These are phyloP conservation scores for Myxozyma melibiosi DNA, from an alignment of 805 yeast species.

Conservation along the genomic window DNA sequence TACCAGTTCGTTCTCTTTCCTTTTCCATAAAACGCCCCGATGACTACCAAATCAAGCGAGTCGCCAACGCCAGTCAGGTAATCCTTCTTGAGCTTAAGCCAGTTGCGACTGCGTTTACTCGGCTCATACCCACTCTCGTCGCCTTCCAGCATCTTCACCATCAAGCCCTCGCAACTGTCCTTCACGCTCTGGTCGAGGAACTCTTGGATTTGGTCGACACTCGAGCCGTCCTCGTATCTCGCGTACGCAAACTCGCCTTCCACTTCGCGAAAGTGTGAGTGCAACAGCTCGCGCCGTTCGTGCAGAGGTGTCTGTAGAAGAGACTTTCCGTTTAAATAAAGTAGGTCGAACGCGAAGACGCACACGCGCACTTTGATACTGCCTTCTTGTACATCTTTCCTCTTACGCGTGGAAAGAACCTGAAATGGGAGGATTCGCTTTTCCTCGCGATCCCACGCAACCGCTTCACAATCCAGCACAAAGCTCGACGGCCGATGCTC, in stretches of 20 bases:
- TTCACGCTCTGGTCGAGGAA: conserved; percentile 88
- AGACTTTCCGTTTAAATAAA: conserved; percentile 63
- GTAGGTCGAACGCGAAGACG: conserved; percentile 85
- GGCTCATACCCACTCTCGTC: conserved; percentile 86
- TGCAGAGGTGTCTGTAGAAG: conserved; percentile 65
- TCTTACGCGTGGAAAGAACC: conserved; percentile 85
- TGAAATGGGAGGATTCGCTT: conserved; percentile 92
- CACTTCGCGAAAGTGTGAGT: conserved; percentile 57
- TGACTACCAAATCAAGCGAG: conserved; percentile 86
- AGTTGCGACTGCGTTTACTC: conserved; percentile 88
- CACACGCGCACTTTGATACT: conserved; percentile 91
- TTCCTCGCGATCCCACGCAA: conserved; percentile 86
- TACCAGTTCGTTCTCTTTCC: conserved; percentile 95
- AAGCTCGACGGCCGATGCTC: conserved; percentile 58
- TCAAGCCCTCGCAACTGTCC: conserved; percentile 91
- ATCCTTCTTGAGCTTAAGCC: conserved; percentile 95
- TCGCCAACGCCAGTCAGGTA: conserved; percentile 95
- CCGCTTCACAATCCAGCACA: conserved; percentile 94
- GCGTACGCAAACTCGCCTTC: conserved; percentile 86
- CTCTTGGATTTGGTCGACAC: conserved; percentile 71
- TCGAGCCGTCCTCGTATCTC: conserved; percentile 66
- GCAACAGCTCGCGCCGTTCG: conserved; percentile 67
- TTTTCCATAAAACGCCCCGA: conserved; percentile 91
- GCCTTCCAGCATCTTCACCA: conserved; percentile 89
- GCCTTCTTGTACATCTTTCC: conserved; percentile 85